Conservation (phyloP, 2,329 filamentous ascomycete genomes). For the Calonectria pseudoreteaudii region DNA sequence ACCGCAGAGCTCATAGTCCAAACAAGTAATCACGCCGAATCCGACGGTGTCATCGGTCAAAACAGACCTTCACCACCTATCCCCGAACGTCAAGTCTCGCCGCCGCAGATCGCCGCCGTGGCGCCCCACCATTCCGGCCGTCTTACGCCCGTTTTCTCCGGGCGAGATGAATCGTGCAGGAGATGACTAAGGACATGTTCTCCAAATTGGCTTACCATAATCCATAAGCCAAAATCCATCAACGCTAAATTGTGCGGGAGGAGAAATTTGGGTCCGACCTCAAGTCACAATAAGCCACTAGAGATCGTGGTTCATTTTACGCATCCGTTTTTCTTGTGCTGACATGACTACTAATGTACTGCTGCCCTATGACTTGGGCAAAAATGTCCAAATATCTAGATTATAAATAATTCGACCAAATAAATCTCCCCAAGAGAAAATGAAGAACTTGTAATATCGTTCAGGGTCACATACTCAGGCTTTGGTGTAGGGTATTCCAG, state of each 20-base stretch:
- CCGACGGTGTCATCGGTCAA: neutral
- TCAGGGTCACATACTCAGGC: neutral
- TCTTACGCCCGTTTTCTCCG: constrained; percentile 23
- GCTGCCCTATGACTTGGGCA: no score
- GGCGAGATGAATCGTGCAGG: neutral
- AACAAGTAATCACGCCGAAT: neutral
- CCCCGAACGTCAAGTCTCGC: neutral
- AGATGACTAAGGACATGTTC: constrained; percentile 9
- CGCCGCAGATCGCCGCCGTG: neutral
- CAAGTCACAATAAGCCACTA: no score
- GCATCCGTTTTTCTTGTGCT: no score
- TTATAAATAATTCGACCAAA: neutral
- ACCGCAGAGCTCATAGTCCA: no score
- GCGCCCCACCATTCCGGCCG: constrained; percentile 12
- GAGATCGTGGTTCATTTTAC: no score
- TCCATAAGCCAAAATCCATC: neutral
- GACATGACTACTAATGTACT: no score
- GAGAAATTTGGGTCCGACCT: no score
- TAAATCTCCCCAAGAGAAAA: neutral
- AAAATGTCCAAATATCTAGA: no score
- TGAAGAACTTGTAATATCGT: neutral
- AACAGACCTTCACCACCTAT: neutral
- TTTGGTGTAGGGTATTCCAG: neutral
- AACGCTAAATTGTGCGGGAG: no score
- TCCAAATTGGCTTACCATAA: neutral